Conservation (phyloP, 352 stramenopile species). For the Globisporangium megalacanthum region DNA sequence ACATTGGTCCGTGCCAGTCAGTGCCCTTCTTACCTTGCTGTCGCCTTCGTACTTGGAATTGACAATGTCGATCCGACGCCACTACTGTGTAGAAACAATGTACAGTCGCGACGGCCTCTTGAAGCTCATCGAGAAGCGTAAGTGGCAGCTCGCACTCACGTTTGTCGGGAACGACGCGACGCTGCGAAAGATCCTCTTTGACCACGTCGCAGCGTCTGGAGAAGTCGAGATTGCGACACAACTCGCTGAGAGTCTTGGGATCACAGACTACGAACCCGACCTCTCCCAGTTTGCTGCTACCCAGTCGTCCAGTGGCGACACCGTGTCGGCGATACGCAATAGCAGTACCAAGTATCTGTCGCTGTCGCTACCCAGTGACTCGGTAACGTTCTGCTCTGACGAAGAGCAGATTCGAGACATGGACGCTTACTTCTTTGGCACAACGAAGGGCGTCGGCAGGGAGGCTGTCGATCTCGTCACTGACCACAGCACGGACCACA, state of each 20-base stretch:
- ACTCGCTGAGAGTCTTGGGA: constrained; percentile 29
- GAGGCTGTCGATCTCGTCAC: no score
- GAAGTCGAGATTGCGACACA: constrained; percentile 23
- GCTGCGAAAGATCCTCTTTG: constrained; percentile 43
- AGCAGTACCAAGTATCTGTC: constrained; percentile 20
- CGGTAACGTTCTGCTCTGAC: constrained; percentile 38
- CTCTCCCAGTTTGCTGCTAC: constrained; percentile 12
- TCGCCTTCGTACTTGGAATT: no score
- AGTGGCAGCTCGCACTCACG: constrained; percentile 52
- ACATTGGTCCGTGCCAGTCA: constrained; percentile 41
- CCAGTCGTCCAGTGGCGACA: not conserved
- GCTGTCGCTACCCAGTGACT: constrained; percentile 15
- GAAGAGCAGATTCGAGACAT: constrained; percentile 21
- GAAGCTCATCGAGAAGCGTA: constrained; percentile 55
- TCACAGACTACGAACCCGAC: constrained; percentile 33
- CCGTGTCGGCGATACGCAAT: not conserved
- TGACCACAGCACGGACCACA: not conserved
- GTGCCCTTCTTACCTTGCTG: no score
- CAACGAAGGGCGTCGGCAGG: no score
- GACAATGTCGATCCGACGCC: not conserved
- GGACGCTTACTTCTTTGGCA: constrained; percentile 23
- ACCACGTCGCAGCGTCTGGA: constrained; percentile 30
- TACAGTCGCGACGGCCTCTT: constrained; percentile 54
- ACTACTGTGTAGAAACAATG: constrained; percentile 29
- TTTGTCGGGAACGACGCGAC: constrained; percentile 52